Conservation (phyloP, 2,329 filamentous ascomycete species). For the Diaporthe citrichinensis region DNA sequence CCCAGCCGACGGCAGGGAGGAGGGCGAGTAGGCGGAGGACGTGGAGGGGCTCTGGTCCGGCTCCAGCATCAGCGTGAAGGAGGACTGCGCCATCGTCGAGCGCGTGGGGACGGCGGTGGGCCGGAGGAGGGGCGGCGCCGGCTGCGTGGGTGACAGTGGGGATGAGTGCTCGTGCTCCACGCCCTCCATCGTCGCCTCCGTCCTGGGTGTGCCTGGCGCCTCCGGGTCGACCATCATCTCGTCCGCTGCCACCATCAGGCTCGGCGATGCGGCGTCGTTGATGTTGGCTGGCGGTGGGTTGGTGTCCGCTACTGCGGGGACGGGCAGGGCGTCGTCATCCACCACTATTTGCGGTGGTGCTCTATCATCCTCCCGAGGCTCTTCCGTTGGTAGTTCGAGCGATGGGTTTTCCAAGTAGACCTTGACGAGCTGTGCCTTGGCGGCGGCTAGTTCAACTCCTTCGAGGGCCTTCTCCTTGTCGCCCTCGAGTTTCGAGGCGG, state of each 20-base stretch:
- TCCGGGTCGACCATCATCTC: conserved; percentile 41
- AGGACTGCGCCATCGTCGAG: conserved; percentile 79
- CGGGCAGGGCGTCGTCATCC: conserved; percentile 38
- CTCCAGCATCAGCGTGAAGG: conserved; percentile 85
- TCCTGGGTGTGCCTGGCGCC: conserved; percentile 30
- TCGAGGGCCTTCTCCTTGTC: conserved; percentile 66
- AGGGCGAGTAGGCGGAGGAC: conserved; percentile 41
- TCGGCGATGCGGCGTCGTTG: conserved; percentile 37
- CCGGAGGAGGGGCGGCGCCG: conserved; percentile 47
- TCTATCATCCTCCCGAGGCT: conserved; percentile 45
- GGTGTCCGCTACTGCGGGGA: not conserved
- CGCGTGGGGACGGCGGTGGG: conserved; percentile 68
- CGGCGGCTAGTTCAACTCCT: conserved; percentile 70
- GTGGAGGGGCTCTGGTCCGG: conserved; percentile 45
- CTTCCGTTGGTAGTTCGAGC: conserved; percentile 51
- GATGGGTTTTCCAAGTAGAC: conserved; percentile 70
- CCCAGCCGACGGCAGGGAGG: conserved; percentile 40
- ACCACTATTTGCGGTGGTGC: conserved; percentile 48
- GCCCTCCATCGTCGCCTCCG: conserved; percentile 28
- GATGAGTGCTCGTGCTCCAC: conserved; percentile 32
- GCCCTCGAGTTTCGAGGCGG: conserved; percentile 61
- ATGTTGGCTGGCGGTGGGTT: not conserved
- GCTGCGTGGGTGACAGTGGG: conserved; percentile 21
- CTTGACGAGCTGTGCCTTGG: conserved; percentile 76
- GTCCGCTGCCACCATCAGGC: conserved; percentile 37